A percentile compares a stretch with the other conserved stretches of the same genome.
These are phyloP conservation scores for Rhizopogon salebrosus DNA, from an alignment of 768 basidiomycete genomes.

Conservation along the genomic window DNA sequence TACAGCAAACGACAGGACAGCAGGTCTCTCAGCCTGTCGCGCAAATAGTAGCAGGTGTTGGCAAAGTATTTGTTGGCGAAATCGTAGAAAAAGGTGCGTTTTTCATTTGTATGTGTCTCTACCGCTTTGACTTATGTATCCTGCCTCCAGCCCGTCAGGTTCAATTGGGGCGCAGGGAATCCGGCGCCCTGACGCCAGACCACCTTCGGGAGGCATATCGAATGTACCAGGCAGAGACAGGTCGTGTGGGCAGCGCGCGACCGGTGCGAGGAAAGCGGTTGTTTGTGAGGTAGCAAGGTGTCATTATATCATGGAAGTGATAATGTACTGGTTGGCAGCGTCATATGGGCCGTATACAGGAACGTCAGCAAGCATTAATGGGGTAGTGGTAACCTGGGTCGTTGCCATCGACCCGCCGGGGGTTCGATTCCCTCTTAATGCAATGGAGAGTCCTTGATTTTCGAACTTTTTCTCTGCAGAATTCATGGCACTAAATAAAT, in stretches of 20 bases:
- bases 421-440: slow-evolving; percentile 79
- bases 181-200: slow-evolving; percentile 80
- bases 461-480: too few species aligned
- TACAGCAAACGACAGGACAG: slow-evolving; percentile 75
- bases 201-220: slow-evolving; percentile 88
- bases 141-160: slow-evolving; percentile 59
- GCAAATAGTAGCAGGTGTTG: slow-evolving; percentile 84
- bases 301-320: background rate
- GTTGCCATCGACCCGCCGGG: slow-evolving; percentile 58
- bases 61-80: slow-evolving; percentile 91
- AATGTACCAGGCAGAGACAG: slow-evolving; percentile 75
- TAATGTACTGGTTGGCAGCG: background rate
- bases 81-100: slow-evolving; percentile 77
- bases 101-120: background rate
- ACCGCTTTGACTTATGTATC: background rate
- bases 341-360: too few species aligned
- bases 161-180: slow-evolving; percentile 65
- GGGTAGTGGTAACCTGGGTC: slow-evolving; percentile 31
- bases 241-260: slow-evolving; percentile 72
- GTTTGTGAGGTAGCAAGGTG: slow-evolving; percentile 40
- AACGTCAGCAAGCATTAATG: slow-evolving; percentile 17
- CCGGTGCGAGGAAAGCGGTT: slow-evolving; percentile 65
- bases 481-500: too few species aligned
- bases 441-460: slow-evolving; percentile 21
- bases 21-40: slow-evolving; percentile 85